These are phyloP conservation scores for Polysphondylium violaceum DNA, from an alignment of 78 protist genomes.

Conservation along the genomic window DNA sequence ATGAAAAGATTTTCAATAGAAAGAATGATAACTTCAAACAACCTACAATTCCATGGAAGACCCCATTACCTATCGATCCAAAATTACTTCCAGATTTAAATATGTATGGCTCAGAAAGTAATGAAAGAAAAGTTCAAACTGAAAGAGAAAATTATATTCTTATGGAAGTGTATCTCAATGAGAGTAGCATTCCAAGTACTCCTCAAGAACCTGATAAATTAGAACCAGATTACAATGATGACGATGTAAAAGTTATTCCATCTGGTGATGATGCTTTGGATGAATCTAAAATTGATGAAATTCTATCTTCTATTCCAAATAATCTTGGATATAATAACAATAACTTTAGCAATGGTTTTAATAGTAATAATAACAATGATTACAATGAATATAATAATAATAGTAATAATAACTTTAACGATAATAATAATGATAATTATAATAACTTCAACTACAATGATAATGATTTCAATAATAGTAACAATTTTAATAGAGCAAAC, in stretches of 20 bases:
- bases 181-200: slow-evolving; percentile 27
- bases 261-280: slow-evolving; percentile 32
- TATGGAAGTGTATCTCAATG: slow-evolving; percentile 18
- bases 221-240: slow-evolving; percentile 50
- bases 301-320: not conserved
- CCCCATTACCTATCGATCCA: slow-evolving; percentile 27
- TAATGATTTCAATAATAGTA: not conserved
- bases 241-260: slow-evolving; percentile 22
- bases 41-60: not conserved
- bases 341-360: not conserved
- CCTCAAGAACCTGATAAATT: slow-evolving; percentile 44
- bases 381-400: slow-evolving; percentile 1
- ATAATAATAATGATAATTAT: slow-evolving; percentile 1
- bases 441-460: not conserved
- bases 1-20: slow-evolving; percentile 1
- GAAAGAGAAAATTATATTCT: slow-evolving; percentile 53
- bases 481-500: not conserved
- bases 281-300: slow-evolving; percentile 15
- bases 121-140: slow-evolving; percentile 22
- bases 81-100: not conserved
- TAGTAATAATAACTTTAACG: not conserved
- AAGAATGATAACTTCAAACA: not conserved
- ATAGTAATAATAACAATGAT: not conserved
- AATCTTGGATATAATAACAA: not conserved
- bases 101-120: slow-evolving; percentile 9